phyloP scores from a whole-genome alignment of 2,329 filamentous ascomycete genomes.

The Pseudogymnoascus sp. region DNA sequence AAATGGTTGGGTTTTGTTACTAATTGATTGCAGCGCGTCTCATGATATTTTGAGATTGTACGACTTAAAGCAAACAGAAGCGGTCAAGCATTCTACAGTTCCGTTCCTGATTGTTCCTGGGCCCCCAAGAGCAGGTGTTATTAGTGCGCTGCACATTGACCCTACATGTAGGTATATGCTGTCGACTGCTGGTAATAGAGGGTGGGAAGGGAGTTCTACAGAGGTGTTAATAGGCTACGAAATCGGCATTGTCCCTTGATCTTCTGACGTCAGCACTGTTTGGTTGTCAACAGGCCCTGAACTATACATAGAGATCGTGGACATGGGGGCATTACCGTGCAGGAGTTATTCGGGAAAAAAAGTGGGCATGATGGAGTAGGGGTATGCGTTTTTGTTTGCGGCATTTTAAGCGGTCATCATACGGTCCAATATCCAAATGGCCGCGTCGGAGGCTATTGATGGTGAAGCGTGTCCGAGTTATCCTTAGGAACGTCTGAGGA shows the following conservation, averaged over 20 bases:
- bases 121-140: slow-evolving; percentile 73
- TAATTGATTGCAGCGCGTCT: slow-evolving; percentile 57
- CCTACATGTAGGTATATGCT: slow-evolving; percentile 86
- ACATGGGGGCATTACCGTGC: neutral
- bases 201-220: slow-evolving; percentile 87
- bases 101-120: slow-evolving; percentile 96
- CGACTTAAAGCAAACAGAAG: slow-evolving; percentile 62
- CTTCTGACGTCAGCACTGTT: neutral
- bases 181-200: slow-evolving; percentile 81
- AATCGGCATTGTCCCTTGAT: slow-evolving; percentile 41
- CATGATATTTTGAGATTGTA: slow-evolving; percentile 92
- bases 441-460: neutral
- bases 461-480: neutral
- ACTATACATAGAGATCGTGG: neutral
- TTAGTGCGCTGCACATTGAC: slow-evolving; percentile 79
- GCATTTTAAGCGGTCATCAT: neutral
- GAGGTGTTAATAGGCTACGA: slow-evolving; percentile 94
- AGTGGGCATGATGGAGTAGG: neutral
- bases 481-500: too few species aligned
- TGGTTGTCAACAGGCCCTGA: neutral
- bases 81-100: slow-evolving; percentile 67
- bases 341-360: neutral
- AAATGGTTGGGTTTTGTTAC: neutral
- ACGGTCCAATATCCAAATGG: neutral
- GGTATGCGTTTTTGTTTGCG: neutral